A percentile compares a stretch with the other conserved stretches of the same genome.
These are phyloP conservation scores for Plasmodium vinckei DNA, from an alignment of 169 alveolate genomes.

Conservation along the genomic window DNA sequence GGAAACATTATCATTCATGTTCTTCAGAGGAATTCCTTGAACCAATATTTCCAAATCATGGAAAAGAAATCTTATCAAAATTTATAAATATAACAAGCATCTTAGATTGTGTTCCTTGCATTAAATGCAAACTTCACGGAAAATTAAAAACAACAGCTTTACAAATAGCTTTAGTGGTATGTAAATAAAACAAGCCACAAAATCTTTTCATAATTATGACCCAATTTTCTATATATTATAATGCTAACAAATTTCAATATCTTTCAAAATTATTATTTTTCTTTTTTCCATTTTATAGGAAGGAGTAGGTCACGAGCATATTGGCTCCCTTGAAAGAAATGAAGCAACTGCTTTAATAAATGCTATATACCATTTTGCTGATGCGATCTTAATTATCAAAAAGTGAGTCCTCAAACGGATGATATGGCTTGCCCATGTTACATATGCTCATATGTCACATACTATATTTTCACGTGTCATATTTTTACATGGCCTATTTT, in stretches of 20 bases:
- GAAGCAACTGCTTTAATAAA: conserved; percentile 90
- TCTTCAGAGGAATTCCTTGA: conserved; percentile 44
- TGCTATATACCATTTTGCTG: conserved; percentile 87
- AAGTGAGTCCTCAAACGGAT: conserved; percentile 24
- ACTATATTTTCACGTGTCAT: too few relatives aligned
- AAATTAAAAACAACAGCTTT: conserved; percentile 92
- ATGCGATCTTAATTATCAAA: conserved; percentile 82
- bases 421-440: neutral
- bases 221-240: too few relatives aligned
- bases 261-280: neutral
- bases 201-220: too few relatives aligned
- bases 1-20: conserved; percentile 24
- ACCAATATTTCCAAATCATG: conserved; percentile 49
- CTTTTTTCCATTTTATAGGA: conserved; percentile 21
- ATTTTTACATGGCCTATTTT: too few relatives aligned
- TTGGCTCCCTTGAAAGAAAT: conserved; percentile 85
- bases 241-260: too few relatives aligned
- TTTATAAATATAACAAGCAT: conserved; percentile 53
- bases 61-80: conserved; percentile 62
- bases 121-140: conserved; percentile 94
- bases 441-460: too few relatives aligned
- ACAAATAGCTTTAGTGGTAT: conserved; percentile 89
- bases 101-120: conserved; percentile 91
- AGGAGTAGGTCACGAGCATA: conserved; percentile 56
- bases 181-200: too few relatives aligned